phyloP scores from a whole-genome alignment of 176 grass and related monocot species.

The Lolium perenne region DNA sequence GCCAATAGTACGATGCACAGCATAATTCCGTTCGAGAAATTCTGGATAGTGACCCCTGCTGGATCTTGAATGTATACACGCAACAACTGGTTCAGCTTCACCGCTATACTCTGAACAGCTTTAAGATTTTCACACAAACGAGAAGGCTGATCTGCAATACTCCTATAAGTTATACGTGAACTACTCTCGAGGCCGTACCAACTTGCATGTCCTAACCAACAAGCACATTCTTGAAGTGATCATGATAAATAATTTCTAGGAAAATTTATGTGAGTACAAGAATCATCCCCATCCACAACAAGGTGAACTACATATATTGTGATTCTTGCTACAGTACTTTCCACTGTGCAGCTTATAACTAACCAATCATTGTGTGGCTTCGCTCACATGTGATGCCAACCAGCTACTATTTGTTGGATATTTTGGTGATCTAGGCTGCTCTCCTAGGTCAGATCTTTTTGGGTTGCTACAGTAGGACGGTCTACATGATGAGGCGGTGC shows the following conservation, averaged over 20 bases:
- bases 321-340: slow-evolving; percentile 26
- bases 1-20: slow-evolving; percentile 41
- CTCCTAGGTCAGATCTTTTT: too few relatives aligned
- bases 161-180: neutral
- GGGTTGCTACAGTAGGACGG: too few relatives aligned
- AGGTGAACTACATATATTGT: neutral
- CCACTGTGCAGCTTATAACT: slow-evolving; percentile 41
- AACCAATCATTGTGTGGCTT: slow-evolving; percentile 48
- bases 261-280: neutral
- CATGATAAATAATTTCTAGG: neutral
- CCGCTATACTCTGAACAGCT: slow-evolving; percentile 12
- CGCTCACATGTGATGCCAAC: slow-evolving; percentile 38
- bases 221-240: neutral
- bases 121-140: slow-evolving; percentile 28
- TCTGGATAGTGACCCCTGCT: slow-evolving; percentile 24
- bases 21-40: slow-evolving; percentile 43
- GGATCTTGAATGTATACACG: slow-evolving; percentile 45
- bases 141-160: neutral
- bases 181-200: neutral
- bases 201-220: slow-evolving; percentile 13
- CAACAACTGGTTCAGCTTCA: slow-evolving; percentile 36
- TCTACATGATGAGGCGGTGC: too few relatives aligned
- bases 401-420: too few relatives aligned
- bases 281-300: too few relatives aligned
- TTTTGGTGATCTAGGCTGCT: too few relatives aligned